A percentile compares a stretch with the other conserved stretches of the same genome.
Conservation (phyloP, 768 basidiomycete genomes). For the Agrocybe pediades region DNA sequence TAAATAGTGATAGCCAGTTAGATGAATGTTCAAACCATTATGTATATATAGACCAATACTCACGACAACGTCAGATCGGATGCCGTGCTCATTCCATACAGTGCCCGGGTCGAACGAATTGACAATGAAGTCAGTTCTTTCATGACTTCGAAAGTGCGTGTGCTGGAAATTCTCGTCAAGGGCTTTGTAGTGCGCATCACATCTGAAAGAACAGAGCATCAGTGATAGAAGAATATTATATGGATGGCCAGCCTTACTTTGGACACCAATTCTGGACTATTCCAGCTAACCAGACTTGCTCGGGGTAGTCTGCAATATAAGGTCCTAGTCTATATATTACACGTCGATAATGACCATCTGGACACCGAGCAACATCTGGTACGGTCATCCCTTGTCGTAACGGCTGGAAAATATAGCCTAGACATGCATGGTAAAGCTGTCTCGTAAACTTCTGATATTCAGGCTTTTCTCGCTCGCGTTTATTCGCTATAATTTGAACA, state of each 20-base stretch:
- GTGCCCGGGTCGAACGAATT: constrained; percentile 14
- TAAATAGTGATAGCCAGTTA: constrained; percentile 4
- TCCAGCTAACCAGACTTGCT: constrained; percentile 32
- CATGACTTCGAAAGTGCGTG: constrained; percentile 12
- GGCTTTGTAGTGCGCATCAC: not conserved
- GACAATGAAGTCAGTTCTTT: constrained; percentile 20
- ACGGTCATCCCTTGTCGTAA: constrained; percentile 26
- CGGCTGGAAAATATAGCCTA: constrained; percentile 21
- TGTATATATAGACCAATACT: constrained; percentile 8
- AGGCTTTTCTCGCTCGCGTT: constrained; percentile 13
- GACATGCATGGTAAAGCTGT: constrained; percentile 31
- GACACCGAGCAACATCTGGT: constrained; percentile 23
- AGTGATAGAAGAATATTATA: not conserved
- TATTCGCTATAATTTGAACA: constrained; percentile 3
- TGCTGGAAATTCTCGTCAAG: not conserved
- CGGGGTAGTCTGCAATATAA: constrained; percentile 43
- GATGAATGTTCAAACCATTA: not conserved
- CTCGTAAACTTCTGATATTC: constrained; percentile 27
- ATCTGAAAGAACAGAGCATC: constrained; percentile 1
- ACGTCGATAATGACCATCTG: constrained; percentile 29
- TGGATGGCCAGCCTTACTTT: constrained; percentile 19
- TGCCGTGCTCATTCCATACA: constrained; percentile 34
- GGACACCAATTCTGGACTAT: constrained; percentile 39
- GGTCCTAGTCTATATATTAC: constrained; percentile 33
- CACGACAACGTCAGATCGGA: constrained; percentile 32